Evolutionary conservation across 805 yeast genomes (phyloP), one percentile per base, ranked within the genome.

Genomic region (Candida insectorum): DNA sequence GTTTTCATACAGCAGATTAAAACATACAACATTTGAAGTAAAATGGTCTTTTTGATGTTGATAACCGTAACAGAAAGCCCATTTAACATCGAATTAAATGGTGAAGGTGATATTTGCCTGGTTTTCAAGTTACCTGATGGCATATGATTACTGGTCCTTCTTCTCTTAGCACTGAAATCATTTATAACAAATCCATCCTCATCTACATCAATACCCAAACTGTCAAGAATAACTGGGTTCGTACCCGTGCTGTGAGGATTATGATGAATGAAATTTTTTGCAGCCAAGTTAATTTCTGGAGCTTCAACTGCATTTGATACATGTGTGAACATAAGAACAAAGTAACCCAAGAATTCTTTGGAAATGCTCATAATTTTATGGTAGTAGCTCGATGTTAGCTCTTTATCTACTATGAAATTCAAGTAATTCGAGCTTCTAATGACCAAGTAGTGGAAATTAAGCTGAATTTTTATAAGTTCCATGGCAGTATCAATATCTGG

Each of bases 121-220:
- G 48, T 42, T 28, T 47, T 50, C 6, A 38, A 27, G 33, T 14
- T 26, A 27, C n/a, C 36, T 27, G 15, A 35, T 27, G 21, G 30
- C 26, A 32, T 16, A 12, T 40, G 37, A 18, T 26, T 37, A 28
- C 43, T 41, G 6, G 41, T 30, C 36, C 50, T 53, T 30, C 62
- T 51, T 32, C 69, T 46, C 43, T 63, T 65, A 3, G 58, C 68
- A 6, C 63, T 58, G 40, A 65, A 65, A 47, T 65, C 71, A 39
- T 66, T 66, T 11, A 65, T 63, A 5, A 66, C 65, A 45, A 64
- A 64, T 16, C 73, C 73, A 41, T 65, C 72, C 29, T 66, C 71
- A 37, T 67, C 69, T 13, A 62, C 59, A 43, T 63, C 69, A 18
- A 65, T 39, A 6, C 65, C 69, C 31, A 62, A 51, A 37, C 61